phyloP scores from a whole-genome alignment of 2,329 filamentous ascomycete species.

The Plenodomus biglobosus region DNA sequence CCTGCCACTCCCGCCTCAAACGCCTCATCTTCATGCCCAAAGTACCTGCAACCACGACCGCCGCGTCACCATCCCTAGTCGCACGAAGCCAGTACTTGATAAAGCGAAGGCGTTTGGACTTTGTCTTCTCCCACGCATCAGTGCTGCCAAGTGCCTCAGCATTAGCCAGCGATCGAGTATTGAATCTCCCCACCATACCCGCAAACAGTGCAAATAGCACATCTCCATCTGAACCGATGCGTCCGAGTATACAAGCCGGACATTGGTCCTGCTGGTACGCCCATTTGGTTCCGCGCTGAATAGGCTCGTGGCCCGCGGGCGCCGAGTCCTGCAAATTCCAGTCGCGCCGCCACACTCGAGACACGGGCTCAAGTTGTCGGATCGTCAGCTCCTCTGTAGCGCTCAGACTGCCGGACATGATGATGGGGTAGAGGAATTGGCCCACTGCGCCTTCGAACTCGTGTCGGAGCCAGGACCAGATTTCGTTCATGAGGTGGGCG shows the following conservation, averaged over 20 bases:
- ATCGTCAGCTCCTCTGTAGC: slow-evolving; percentile 14
- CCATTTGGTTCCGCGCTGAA: slow-evolving; percentile 21
- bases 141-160: slow-evolving; percentile 3
- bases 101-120: slow-evolving; percentile 25
- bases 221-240: slow-evolving; percentile 27
- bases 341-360: slow-evolving; percentile 26
- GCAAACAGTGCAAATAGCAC: slow-evolving; percentile 30
- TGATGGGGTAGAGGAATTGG: slow-evolving; percentile 29
- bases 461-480: slow-evolving; percentile 26
- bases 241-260: slow-evolving; percentile 34
- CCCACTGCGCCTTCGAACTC: slow-evolving; percentile 30
- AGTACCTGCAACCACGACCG: slow-evolving; percentile 19
- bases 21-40: slow-evolving; percentile 25
- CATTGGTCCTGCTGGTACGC: slow-evolving; percentile 25
- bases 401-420: slow-evolving; percentile 21
- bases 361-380: slow-evolving; percentile 34
- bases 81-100: slow-evolving; percentile 29
- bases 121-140: slow-evolving; percentile 11
- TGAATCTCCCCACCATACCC: slow-evolving; percentile 27
- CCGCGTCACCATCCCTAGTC: slow-evolving; percentile 6
- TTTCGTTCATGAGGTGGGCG: slow-evolving; percentile 17
- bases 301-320: slow-evolving; percentile 19
- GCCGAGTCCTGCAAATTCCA: slow-evolving; percentile 17
- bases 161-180: neutral
- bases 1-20: slow-evolving; percentile 10